Evolutionary conservation across 1,284 basidiomycete species (phyloP).

Genomic region (Trametes hirsuta): DNA sequence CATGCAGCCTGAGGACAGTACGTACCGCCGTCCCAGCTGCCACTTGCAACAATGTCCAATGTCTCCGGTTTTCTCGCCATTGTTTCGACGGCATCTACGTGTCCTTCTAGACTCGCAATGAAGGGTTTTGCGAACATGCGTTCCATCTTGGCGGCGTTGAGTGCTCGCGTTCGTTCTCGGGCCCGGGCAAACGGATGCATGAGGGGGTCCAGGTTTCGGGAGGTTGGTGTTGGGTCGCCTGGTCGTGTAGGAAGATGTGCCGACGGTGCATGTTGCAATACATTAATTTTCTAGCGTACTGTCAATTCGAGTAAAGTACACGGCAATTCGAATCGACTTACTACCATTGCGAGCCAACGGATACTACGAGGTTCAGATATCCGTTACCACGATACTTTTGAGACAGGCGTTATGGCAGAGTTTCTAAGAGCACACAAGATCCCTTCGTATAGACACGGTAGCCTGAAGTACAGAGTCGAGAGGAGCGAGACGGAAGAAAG

Average conservation of each 20-base stretch:
- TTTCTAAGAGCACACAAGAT: too few species aligned
- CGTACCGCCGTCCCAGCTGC: constrained; percentile 92
- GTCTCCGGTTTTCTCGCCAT: constrained; percentile 80
- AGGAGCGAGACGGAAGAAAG: not conserved
- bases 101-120: constrained; percentile 88
- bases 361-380: not conserved
- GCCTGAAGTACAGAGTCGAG: too few species aligned
- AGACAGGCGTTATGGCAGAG: too few species aligned
- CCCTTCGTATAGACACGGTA: too few species aligned
- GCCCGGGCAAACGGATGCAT: constrained; percentile 94
- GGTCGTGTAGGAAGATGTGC: constrained; percentile 70
- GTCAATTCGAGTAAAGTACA: not conserved
- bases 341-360: constrained; percentile 25
- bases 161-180: constrained; percentile 90
- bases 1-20: constrained; percentile 24
- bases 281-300: constrained; percentile 76
- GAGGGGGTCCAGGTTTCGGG: constrained; percentile 91
- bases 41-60: constrained; percentile 86
- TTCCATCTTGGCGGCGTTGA: constrained; percentile 97
- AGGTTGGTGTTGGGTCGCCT: constrained; percentile 86
- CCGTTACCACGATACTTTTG: too few species aligned
- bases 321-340: constrained; percentile 1
- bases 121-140: constrained; percentile 98
- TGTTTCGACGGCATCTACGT: constrained; percentile 94
- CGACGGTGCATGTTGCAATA: constrained; percentile 83